Evolutionary conservation across 352 stramenopile species (phyloP).

Genomic region (Phytopythium helicoides): DNA sequence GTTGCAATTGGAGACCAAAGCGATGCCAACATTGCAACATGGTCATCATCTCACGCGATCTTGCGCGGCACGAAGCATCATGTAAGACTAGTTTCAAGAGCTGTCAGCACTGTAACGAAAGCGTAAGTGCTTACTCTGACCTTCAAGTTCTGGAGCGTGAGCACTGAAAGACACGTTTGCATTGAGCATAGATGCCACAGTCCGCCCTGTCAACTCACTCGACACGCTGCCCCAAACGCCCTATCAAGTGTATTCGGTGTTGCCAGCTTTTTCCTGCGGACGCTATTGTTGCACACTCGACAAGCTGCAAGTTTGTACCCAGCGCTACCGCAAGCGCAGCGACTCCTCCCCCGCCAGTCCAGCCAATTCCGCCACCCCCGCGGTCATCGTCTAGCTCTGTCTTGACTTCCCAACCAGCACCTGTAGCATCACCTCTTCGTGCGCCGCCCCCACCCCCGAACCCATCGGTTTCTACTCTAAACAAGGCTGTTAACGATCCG

Average conservation of each 20-base stretch:
- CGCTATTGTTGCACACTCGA: slow-evolving; percentile 69
- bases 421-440: slow-evolving; percentile 1
- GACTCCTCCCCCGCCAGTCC: not conserved
- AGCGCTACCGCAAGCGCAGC: not conserved
- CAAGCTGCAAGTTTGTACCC: slow-evolving; percentile 58
- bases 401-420: not conserved
- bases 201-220: slow-evolving; percentile 43
- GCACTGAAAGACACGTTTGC: not conserved
- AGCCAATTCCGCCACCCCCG: not conserved
- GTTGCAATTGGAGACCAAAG: slow-evolving; percentile 77
- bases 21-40: slow-evolving; percentile 82
- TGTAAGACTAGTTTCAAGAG: slow-evolving; percentile 65
- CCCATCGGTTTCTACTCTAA: slow-evolving; percentile 20
- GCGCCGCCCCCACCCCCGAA: slow-evolving; percentile 52
- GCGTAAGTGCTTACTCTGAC: slow-evolving; percentile 33
- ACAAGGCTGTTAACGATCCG: not conserved
- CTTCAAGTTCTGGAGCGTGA: not conserved
- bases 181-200: slow-evolving; percentile 43
- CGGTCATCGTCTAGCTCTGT: not conserved
- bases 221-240: slow-evolving; percentile 62
- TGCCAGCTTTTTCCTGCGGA: slow-evolving; percentile 75
- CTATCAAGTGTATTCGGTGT: slow-evolving; percentile 84
- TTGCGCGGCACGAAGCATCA: slow-evolving; percentile 56
- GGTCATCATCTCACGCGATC: slow-evolving; percentile 71
- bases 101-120: slow-evolving; percentile 70